Percentiles rank a stretch among this genome's conserved stretches.
Conservation (phyloP, 2,329 filamentous ascomycete genomes). For the Pestalotiopsis sp. region DNA sequence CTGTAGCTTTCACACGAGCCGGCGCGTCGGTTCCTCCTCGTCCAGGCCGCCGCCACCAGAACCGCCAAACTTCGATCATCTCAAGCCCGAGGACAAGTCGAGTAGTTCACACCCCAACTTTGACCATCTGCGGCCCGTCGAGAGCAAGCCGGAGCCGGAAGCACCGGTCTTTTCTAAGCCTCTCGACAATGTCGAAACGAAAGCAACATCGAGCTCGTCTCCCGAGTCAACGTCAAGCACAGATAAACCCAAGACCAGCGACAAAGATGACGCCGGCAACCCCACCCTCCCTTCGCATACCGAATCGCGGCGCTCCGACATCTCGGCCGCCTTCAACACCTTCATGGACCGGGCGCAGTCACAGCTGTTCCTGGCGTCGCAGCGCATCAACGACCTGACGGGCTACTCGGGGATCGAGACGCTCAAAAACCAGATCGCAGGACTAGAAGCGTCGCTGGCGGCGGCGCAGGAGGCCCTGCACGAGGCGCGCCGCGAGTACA, state of each 20-base stretch:
- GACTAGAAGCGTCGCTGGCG: constrained; percentile 60
- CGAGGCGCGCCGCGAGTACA: constrained; percentile 72
- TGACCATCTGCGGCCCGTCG: constrained; percentile 1
- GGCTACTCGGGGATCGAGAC: constrained; percentile 90
- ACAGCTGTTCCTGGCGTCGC: constrained; percentile 80
- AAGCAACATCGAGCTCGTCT: constrained; percentile 8
- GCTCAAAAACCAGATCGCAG: constrained; percentile 76
- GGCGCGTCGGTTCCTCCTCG: constrained; percentile 30
- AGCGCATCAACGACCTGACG: constrained; percentile 89
- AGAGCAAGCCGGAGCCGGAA: constrained; percentile 5
- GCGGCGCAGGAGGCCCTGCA: constrained; percentile 67
- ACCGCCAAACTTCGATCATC: constrained; percentile 11
- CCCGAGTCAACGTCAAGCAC: constrained; percentile 11
- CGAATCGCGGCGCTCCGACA: constrained; percentile 40
- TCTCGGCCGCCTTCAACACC: constrained; percentile 55
- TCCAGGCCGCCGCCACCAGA: constrained; percentile 14
- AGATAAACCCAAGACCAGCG: background rate
- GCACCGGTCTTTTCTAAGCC: background rate
- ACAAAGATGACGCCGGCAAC: background rate
- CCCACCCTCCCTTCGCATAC: constrained; percentile 16
- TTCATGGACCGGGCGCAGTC: constrained; percentile 90
- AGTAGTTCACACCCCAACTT: background rate
- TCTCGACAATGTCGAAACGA: background rate
- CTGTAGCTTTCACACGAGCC: constrained; percentile 21
- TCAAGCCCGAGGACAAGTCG: constrained; percentile 4